Conservation (phyloP, 306 rosid genomes). For the Styphnolobium japonicum region DNA sequence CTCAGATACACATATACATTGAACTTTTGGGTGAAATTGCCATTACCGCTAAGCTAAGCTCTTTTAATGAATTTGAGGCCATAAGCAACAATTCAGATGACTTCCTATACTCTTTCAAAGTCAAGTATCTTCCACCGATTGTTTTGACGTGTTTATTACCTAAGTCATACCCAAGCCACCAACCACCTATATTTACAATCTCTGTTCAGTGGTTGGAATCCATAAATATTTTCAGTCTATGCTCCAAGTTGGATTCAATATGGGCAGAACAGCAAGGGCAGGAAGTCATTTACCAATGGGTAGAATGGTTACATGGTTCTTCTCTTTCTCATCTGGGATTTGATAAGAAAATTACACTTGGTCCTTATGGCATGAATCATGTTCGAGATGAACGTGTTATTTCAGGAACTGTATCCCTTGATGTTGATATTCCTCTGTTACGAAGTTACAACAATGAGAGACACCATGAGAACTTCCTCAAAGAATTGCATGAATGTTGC, state of each 20-base stretch:
- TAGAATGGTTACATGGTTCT: conserved; percentile 75
- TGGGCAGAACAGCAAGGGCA: conserved; percentile 74
- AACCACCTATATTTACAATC: conserved; percentile 64
- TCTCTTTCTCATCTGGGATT: conserved; percentile 68
- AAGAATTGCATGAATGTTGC: conserved; percentile 66
- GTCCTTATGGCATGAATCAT: conserved; percentile 54
- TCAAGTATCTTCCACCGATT: conserved; percentile 77
- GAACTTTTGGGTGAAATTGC: conserved; percentile 57
- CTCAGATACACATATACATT: conserved; percentile 58
- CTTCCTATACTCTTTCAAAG: conserved; percentile 65
- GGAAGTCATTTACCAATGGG: conserved; percentile 89
- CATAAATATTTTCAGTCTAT: conserved; percentile 51
- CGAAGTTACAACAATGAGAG: conserved; percentile 61
- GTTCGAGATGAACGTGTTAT: conserved; percentile 58
- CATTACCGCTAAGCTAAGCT: conserved; percentile 54
- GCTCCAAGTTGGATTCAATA: conserved; percentile 67
- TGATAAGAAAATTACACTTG: conserved; percentile 61
- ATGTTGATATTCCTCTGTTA: conserved; percentile 63
- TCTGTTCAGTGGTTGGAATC: conserved; percentile 77
- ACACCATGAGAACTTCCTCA: conserved; percentile 58
- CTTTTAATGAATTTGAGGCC: conserved; percentile 33
- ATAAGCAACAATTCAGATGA: conserved; percentile 33
- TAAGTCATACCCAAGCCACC: conserved; percentile 81
- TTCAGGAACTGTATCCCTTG: conserved; percentile 56
- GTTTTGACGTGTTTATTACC: conserved; percentile 80